A percentile compares a stretch with the other conserved stretches of the same genome.
phyloP scores from a whole-genome alignment of 2,329 filamentous ascomycete species.

The Volutella citrinella region DNA sequence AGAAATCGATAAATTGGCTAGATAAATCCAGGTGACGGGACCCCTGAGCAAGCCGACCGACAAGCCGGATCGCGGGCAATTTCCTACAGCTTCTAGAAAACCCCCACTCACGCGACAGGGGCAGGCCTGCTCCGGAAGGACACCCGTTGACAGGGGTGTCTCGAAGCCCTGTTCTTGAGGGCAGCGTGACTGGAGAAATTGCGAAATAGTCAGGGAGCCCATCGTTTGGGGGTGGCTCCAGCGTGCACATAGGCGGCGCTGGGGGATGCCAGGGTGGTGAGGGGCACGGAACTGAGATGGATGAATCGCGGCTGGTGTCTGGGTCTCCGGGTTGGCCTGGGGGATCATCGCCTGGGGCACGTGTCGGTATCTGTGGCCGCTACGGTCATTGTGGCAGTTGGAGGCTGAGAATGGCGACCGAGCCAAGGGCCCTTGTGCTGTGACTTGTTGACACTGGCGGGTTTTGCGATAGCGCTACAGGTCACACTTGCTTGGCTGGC shows the following conservation, averaged over 20 bases:
- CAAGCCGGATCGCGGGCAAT: conserved; percentile 11
- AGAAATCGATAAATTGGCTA: conserved; percentile 11
- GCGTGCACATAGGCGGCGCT: too few relatives aligned
- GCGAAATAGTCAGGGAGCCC: conserved; percentile 10
- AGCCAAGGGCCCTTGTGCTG: conserved; percentile 3
- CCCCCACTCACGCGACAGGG: conserved; percentile 11
- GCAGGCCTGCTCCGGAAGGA: conserved; percentile 19
- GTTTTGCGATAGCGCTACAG: too few relatives aligned
- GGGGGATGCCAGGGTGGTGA: conserved; percentile 1
- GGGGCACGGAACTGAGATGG: conserved; percentile 8
- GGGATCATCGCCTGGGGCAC: conserved; percentile 17
- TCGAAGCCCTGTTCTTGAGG: too few relatives aligned
- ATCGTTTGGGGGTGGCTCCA: conserved; percentile 10
- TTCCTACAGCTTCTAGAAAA: conserved; percentile 26
- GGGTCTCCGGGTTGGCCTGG: too few relatives aligned
- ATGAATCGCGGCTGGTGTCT: conserved; percentile 14
- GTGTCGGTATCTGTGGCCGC: conserved; percentile 16
- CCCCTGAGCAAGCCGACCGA: conserved; percentile 12
- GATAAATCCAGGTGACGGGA: conserved; percentile 6
- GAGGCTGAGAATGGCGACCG: conserved; percentile 12
- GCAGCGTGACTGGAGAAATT: conserved; percentile 17
- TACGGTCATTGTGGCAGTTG: conserved; percentile 7
- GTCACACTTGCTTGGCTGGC: too few relatives aligned
- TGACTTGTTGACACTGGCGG: too few relatives aligned
- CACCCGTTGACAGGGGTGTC: conserved; percentile 18